Evolutionary conservation across 768 basidiomycete genomes (phyloP), one percentile per base, ranked within the genome.

Genomic region (Boletus fagicola): DNA sequence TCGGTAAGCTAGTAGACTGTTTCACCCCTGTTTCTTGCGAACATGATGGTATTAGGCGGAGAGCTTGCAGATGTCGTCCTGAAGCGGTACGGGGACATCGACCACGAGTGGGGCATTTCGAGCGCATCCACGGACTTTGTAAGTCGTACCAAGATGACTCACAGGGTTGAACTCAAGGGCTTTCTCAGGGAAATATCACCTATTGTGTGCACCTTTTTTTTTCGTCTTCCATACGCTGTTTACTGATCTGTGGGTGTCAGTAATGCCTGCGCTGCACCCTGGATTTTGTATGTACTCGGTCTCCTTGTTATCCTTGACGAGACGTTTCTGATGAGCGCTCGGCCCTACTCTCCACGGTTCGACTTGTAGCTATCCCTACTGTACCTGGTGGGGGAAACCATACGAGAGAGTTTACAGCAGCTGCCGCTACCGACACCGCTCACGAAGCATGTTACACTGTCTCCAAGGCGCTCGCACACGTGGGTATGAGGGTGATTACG

Each of bases 81-180:
- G 18, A 83, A 81, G 58, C 82, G 82, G 53, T 87, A 84, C 56
- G 88, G 86, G 0, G 71, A 72, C 3, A 76, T 87, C 53, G 84
- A 87, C 66, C 81, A 84, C 64, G 79, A 81, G 58, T 85, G 82
- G 78, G 85, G 89, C 44, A 87, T 87, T 62, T 72, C 75, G 6
- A 79, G 78, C 45, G 90, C 88, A 13, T 92, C 89, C 5, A 92
- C 91, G 3, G 91, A 92, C 68, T 92, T 93, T 61, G 91, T 91
- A 63, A 75, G 87, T 74, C 7, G 16, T 24, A 9, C 24, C 30
- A 38, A 39, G 49, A 24, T 10, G 31, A 36, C 42, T 11, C 9
- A 13, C 2, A 33, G 26, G 38, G 35, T 36, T 22, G 13, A 42
- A 22, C 51, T 51, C 12, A 20, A 22, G 5, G 36, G 20, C 22